Conservation (phyloP, 2,329 filamentous ascomycete species). For the Apiospora kogelbergensis region DNA sequence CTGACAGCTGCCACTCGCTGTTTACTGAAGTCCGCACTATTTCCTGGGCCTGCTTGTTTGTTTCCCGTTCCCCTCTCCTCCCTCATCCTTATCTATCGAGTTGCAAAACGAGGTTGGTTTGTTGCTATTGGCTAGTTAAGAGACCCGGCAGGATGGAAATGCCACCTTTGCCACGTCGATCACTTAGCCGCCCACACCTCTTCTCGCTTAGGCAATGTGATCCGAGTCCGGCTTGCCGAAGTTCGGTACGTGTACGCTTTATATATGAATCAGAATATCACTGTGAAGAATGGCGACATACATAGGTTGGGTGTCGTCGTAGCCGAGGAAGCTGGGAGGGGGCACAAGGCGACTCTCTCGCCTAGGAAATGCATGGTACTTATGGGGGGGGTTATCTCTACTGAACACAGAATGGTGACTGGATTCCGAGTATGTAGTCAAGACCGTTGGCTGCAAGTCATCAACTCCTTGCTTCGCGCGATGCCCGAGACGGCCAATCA, state of each 20-base stretch:
- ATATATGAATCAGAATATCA: neutral
- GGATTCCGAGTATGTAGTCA: too few species aligned
- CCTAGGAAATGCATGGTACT: too few species aligned
- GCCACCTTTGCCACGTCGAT: neutral
- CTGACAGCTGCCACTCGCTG: neutral
- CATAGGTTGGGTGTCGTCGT: neutral
- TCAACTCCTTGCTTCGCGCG: too few species aligned
- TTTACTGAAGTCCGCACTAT: neutral
- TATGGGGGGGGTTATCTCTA: too few species aligned
- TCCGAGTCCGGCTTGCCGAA: neutral
- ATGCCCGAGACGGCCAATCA: too few species aligned
- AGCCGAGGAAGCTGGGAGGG: neutral
- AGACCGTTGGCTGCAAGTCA: too few species aligned
- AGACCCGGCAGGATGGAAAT: neutral
- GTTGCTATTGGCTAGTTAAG: neutral
- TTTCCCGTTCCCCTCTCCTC: too few species aligned
- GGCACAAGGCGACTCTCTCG: too few species aligned
- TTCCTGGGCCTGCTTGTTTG: neutral
- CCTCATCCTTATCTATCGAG: neutral
- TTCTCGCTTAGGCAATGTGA: neutral
- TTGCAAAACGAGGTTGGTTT: neutral
- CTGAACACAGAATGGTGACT: too few species aligned
- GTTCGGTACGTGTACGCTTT: neutral
- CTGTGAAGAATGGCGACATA: neutral
- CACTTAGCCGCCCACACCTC: neutral